Percentiles rank a stretch among this genome's conserved stretches.
Conservation (phyloP, 768 basidiomycete genomes). For the Xerocomellus dryophilus region DNA sequence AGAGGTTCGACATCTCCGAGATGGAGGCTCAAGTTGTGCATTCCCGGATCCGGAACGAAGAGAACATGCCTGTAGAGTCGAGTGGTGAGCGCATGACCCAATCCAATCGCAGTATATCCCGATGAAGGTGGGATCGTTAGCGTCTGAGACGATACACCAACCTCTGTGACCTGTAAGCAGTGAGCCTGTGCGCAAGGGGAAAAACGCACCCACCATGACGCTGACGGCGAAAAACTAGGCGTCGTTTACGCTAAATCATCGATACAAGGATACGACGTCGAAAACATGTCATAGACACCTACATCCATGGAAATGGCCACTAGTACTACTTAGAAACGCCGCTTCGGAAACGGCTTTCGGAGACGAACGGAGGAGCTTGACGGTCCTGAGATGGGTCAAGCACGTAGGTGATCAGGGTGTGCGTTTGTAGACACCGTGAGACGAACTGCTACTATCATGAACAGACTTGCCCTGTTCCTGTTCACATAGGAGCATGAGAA, state of each 20-base stretch:
- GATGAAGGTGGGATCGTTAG: slow-evolving; percentile 48
- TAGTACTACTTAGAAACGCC: no score
- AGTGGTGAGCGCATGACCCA: not conserved
- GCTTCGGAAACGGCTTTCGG: no score
- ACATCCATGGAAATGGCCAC: slow-evolving; percentile 34
- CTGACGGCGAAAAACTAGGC: slow-evolving; percentile 23
- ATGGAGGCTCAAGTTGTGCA: slow-evolving; percentile 45
- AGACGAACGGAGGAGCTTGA: no score
- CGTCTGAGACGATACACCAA: slow-evolving; percentile 23
- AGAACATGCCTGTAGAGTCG: slow-evolving; percentile 40
- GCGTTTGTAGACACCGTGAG: no score
- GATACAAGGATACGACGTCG: slow-evolving; percentile 61
- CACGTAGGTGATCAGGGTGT: no score
- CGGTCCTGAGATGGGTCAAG: no score
- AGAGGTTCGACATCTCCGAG: slow-evolving; percentile 51
- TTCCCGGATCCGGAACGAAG: slow-evolving; percentile 55
- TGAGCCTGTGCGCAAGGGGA: not conserved
- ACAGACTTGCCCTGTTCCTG: no score
- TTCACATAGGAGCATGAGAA: no score
- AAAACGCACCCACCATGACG: slow-evolving; percentile 22
- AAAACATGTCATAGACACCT: slow-evolving; percentile 61
- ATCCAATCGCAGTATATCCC: slow-evolving; percentile 25
- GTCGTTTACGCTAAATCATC: slow-evolving; percentile 17
- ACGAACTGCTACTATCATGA: no score
- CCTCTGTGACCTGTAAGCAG: slow-evolving; percentile 9